These are phyloP conservation scores for Ajuga reptans DNA, from an alignment of 305 asterid species.

Conservation along the genomic window DNA sequence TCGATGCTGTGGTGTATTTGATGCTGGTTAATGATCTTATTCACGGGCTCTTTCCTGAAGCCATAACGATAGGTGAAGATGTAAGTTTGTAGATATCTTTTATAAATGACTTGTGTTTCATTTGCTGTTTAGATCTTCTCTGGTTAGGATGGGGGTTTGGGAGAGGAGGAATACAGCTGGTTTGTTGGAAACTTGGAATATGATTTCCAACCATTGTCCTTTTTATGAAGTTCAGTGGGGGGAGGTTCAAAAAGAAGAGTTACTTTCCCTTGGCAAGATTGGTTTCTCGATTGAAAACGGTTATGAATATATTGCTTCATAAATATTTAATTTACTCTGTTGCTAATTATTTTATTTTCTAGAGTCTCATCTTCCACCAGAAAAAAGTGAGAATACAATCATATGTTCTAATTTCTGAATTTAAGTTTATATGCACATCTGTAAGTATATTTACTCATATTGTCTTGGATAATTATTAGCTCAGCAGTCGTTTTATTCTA, in stretches of 20 bases:
- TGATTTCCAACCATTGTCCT: background rate
- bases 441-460: background rate
- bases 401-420: background rate
- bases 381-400: background rate
- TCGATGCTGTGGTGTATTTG: slow-evolving; percentile 94
- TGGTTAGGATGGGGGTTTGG: background rate
- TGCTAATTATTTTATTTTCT: background rate
- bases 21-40: slow-evolving; percentile 96
- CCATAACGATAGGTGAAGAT: slow-evolving; percentile 92
- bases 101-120: background rate
- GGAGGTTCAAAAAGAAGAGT: too few species aligned
- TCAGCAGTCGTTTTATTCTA: background rate
- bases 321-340: background rate
- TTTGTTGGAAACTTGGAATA: slow-evolving; percentile 7
- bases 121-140: background rate
- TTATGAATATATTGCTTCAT: background rate
- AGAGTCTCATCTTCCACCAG: background rate
- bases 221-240: too few species aligned
- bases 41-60: slow-evolving; percentile 87
- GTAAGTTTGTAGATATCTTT: slow-evolving; percentile 41
- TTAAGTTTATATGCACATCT: background rate
- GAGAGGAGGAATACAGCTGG: background rate
- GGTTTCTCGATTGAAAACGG: background rate
- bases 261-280: background rate
- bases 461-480: background rate